Conservation (phyloP, 2,329 filamentous ascomycete genomes). For the Hymenoscyphus fructigenus region DNA sequence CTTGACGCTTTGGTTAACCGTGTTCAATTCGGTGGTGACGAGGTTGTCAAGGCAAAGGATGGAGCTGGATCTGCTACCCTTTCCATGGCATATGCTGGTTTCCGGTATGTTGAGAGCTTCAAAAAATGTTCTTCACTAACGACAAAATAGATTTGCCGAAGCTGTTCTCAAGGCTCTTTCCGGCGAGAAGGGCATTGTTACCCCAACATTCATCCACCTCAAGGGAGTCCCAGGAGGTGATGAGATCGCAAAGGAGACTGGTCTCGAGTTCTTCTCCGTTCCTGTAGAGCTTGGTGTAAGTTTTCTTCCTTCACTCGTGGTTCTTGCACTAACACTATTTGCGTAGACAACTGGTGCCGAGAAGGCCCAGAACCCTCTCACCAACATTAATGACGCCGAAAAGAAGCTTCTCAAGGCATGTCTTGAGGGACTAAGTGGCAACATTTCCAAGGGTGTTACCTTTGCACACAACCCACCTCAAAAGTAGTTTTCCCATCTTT, state of each 20-base stretch:
- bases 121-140: conserved; percentile 14
- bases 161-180: conserved; percentile 90
- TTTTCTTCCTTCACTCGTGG: conserved; percentile 27
- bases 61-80: conserved; percentile 87
- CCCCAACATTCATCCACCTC: conserved; percentile 95
- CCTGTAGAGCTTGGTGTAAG: conserved; percentile 93
- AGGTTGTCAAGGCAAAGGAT: conserved; percentile 94
- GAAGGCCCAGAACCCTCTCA: conserved; percentile 80
- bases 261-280: conserved; percentile 92
- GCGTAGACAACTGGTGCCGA: conserved; percentile 75
- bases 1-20: conserved; percentile 88
- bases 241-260: conserved; percentile 78
- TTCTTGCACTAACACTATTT: conserved; percentile 33
- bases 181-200: conserved; percentile 89
- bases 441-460: conserved; percentile 90
- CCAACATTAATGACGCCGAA: conserved; percentile 78
- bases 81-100: conserved; percentile 95
- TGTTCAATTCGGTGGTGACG: conserved; percentile 97
- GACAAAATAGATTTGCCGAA: conserved; percentile 73
- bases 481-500: conserved; percentile 63
- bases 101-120: conserved; percentile 58
- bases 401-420: conserved; percentile 78
- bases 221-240: conserved; percentile 86
- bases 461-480: conserved; percentile 86
- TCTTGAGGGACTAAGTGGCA: conserved; percentile 79